Percentiles rank a stretch among this genome's conserved stretches.
Conservation (phyloP, 2,329 filamentous ascomycete genomes). For the Fusarium tuaranense region DNA sequence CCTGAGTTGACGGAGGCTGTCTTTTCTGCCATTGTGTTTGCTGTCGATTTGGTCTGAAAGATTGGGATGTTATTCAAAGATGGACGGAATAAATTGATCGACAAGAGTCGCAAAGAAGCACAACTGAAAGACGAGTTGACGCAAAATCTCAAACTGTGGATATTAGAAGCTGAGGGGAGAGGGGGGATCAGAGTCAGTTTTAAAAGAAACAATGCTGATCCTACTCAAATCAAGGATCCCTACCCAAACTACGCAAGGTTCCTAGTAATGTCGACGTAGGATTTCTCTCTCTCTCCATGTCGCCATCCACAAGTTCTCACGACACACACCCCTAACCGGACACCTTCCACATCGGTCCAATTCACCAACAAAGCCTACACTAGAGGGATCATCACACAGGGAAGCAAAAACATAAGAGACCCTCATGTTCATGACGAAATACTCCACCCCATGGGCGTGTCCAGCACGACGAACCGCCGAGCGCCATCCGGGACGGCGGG, state of each 20-base stretch:
- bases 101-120: constrained; percentile 3
- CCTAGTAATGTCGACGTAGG: constrained; percentile 11
- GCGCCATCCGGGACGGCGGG: constrained; percentile 35
- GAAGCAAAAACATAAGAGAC: neutral
- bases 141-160: constrained; percentile 9
- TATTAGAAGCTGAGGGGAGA: neutral
- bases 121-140: constrained; percentile 7
- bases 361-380: constrained; percentile 12
- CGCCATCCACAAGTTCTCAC: constrained; percentile 7
- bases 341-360: constrained; percentile 28
- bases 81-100: neutral
- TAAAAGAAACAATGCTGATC: constrained; percentile 25
- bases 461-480: constrained; percentile 15
- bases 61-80: neutral
- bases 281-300: neutral
- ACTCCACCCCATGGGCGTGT: constrained; percentile 21
- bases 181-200: constrained; percentile 30
- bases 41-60: neutral
- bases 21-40: constrained; percentile 44
- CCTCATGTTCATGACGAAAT: constrained; percentile 6
- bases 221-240: constrained; percentile 20
- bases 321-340: constrained; percentile 16
- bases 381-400: constrained; percentile 23
- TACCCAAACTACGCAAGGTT: constrained; percentile 27
- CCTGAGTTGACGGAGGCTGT: constrained; percentile 25